A percentile compares a stretch with the other conserved stretches of the same genome.
phyloP scores from a whole-genome alignment of 208 protist genomes.

The Leishmania mexicana region DNA sequence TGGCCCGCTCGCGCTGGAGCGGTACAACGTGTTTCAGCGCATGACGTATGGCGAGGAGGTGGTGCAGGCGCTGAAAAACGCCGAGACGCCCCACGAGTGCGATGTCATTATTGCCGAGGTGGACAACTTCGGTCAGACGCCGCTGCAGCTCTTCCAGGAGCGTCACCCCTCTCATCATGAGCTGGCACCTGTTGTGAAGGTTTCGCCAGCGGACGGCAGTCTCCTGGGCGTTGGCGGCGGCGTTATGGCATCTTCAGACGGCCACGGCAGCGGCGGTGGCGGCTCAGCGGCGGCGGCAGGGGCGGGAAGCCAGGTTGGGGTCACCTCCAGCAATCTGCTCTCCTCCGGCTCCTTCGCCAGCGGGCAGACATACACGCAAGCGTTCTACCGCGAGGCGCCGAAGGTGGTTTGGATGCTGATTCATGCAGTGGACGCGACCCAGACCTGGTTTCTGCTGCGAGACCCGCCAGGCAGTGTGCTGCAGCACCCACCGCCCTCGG shows the following conservation, averaged over 20 bases:
- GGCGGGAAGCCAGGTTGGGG: constrained; percentile 16
- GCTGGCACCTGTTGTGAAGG: constrained; percentile 48
- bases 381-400: constrained; percentile 61
- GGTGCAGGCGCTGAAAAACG: constrained; percentile 76
- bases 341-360: constrained; percentile 27
- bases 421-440: constrained; percentile 50
- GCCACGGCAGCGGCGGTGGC: background rate
- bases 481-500: constrained; percentile 37
- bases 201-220: background rate
- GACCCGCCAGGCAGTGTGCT: constrained; percentile 38
- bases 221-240: background rate
- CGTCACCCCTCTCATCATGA: constrained; percentile 89
- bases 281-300: background rate
- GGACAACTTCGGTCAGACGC: constrained; percentile 98
- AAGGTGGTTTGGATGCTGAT: constrained; percentile 78
- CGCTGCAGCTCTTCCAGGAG: constrained; percentile 93
- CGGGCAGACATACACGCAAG: constrained; percentile 60
- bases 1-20: constrained; percentile 81
- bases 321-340: constrained; percentile 25
- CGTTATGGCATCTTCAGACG: background rate
- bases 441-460: constrained; percentile 53
- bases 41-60: constrained; percentile 98
- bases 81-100: constrained; percentile 75
- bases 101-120: constrained; percentile 94
- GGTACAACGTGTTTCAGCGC: constrained; percentile 96